phyloP scores from a whole-genome alignment of 371 early-diverging fungal species.

The Syncephalastrum monosporum region DNA sequence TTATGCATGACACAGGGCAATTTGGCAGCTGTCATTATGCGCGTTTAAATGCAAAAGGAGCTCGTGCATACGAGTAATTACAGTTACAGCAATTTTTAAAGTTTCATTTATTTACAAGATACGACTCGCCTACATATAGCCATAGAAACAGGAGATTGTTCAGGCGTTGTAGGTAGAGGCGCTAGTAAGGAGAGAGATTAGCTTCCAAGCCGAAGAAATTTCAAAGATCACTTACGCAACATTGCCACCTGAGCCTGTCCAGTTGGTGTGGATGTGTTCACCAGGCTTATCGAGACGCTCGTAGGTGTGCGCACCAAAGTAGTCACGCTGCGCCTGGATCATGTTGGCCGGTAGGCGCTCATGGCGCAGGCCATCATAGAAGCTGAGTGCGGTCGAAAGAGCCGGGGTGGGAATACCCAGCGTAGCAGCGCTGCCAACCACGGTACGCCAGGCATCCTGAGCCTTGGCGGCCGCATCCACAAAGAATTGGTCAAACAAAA shows the following conservation, averaged over 20 bases:
- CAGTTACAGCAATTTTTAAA: no score
- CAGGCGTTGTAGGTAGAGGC: no score
- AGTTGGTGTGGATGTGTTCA: constrained; percentile 91
- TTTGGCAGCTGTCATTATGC: no score
- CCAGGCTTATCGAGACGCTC: constrained; percentile 73
- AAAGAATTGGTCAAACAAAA: constrained; percentile 95
- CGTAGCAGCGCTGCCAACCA: constrained; percentile 78
- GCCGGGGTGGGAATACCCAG: constrained; percentile 95
- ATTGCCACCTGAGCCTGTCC: constrained; percentile 89
- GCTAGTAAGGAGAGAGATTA: no score
- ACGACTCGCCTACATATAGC: no score
- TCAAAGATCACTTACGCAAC: constrained; percentile 24
- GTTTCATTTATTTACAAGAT: no score
- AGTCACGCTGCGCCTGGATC: constrained; percentile 97
- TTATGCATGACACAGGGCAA: no score
- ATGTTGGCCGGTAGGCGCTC: constrained; percentile 93
- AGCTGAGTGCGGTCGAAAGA: constrained; percentile 89
- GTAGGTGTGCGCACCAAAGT: constrained; percentile 99
- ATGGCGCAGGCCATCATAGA: constrained; percentile 96
- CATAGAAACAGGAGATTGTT: no score
- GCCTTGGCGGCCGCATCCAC: constrained; percentile 82
- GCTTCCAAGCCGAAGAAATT: no score
- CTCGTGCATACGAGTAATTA: no score
- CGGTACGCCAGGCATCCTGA: constrained; percentile 88
- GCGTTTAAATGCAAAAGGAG: no score